Base-by-base conservation (phyloP, 768 basidiomycete genomes). In the Krasilnikovozyma curviuscula region DNA sequence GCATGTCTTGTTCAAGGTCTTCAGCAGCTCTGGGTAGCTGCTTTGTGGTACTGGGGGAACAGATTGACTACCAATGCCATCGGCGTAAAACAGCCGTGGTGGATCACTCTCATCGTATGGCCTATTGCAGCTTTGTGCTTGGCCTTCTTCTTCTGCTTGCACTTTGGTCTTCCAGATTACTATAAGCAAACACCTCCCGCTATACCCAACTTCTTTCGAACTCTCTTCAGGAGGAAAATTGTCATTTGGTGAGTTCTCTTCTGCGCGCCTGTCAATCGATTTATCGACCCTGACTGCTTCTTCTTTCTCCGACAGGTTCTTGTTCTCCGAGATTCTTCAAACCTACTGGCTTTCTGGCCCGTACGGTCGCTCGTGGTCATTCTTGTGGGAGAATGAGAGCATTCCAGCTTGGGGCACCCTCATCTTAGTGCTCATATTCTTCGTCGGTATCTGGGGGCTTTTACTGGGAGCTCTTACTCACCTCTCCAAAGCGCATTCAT, bases 1-100 rank as follows among this genome's bases (percentile, higher is more conserved):
- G 88, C 88, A 12, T 89, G 85, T 62, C 68, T 89, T 52, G 88
- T 93, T 0, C 88, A 93, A 66, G 88, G 88, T 34, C 81, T 85
- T 9, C 88, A 93, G 56, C 88, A 91, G 66, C 75, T 93, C 32
- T 93, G 88, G 88, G 80, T 91, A 13, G 82, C 88, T 3, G 88
- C 81, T 7, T 67, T 93, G 31, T 93, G 88, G 88, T 93, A 83
- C 59, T 93, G 88, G 88, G 88, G 88, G 55, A 75, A 79, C 64
- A 74, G 75, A 28, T 68, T 93, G 49, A 68, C 73, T 35, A 68
- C 66, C 38, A 71, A 73, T 55, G 62, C 73, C 34, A 67, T 81
- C 10, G 50, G 50, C 24, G 44, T 47, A 12, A 40, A 46, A 1
- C 50, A 52, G 9, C 85, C 88, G 0, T 83, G 81, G 79, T 84